A percentile compares a stretch with the other conserved stretches of the same genome.
These are phyloP conservation scores for Anthracocystis setariae DNA, from an alignment of 1,284 basidiomycete species.

Conservation along the genomic window DNA sequence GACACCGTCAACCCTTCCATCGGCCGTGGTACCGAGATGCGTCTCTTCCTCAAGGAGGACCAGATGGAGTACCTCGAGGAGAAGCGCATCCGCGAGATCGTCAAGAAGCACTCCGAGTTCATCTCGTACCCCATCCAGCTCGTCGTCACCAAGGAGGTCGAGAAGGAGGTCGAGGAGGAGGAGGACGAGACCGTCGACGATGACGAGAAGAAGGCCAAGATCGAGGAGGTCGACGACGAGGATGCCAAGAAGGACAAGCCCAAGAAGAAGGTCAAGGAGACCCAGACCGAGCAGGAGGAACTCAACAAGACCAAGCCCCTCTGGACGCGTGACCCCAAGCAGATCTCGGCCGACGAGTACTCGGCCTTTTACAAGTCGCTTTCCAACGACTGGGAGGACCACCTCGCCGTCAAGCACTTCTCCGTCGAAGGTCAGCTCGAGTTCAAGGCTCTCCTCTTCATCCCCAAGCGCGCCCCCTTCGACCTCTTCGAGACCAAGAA, in stretches of 20 bases:
- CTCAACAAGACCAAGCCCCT: conserved; percentile 99
- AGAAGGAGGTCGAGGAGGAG: conserved; percentile 86
- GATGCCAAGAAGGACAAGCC: conserved; percentile 76
- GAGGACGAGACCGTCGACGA: conserved; percentile 73
- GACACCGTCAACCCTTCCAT: conserved; percentile 89
- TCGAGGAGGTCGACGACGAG: conserved; percentile 82
- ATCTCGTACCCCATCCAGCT: conserved; percentile 99
- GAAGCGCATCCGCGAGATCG: conserved; percentile 98
- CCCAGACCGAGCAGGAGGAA: conserved; percentile 82
- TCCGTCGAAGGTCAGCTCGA: conserved; percentile 98
- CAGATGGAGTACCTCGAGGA: conserved; percentile 99
- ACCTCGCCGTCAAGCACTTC: conserved; percentile 99
- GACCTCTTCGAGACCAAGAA: conserved; percentile 99
- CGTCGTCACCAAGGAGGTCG: conserved; percentile 97
- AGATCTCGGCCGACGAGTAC: conserved; percentile 96
- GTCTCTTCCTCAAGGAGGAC: conserved; percentile 97
- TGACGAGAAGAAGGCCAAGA: conserved; percentile 78
- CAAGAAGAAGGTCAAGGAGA: conserved; percentile 88
- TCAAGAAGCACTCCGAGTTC: conserved; percentile 99
- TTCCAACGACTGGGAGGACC: conserved; percentile 98
- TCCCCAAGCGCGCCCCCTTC: conserved; percentile 86
- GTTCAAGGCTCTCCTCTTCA: conserved; percentile 96
- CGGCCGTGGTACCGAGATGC: conserved; percentile 93
- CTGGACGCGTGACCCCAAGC: conserved; percentile 93
- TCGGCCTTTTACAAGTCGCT: conserved; percentile 98